A percentile compares a stretch with the other conserved stretches of the same genome.
Evolutionary conservation across 768 basidiomycete species (phyloP).

Genomic region (Ramaria rubella): DNA sequence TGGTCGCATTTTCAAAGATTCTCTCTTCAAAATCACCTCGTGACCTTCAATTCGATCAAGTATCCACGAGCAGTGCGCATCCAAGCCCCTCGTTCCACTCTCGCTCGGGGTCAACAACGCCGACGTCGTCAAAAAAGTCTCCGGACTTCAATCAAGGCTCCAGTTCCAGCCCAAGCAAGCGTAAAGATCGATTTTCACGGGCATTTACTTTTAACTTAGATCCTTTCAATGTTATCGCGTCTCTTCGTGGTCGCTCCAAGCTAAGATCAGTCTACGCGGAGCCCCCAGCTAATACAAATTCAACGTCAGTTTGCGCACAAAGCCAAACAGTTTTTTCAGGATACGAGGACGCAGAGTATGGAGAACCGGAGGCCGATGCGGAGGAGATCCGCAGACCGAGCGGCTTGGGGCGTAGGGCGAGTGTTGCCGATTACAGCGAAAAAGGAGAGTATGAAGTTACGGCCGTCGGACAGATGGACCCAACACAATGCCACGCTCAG

Average conservation of each 20-base stretch:
- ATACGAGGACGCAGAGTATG: conserved; percentile 10
- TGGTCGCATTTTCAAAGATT: conserved; percentile 6
- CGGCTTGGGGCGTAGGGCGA: conserved; percentile 2
- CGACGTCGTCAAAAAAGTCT: neutral
- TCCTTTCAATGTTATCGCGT: conserved; percentile 4
- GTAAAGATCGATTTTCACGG: neutral
- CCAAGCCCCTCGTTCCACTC: neutral
- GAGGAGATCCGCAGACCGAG: conserved; percentile 11
- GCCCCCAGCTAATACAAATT: neutral
- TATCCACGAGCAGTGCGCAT: neutral
- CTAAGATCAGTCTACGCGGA: neutral
- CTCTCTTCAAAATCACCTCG: conserved; percentile 3
- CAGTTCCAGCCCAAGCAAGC: neutral
- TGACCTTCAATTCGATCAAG: neutral
- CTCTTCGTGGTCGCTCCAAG: conserved; percentile 3
- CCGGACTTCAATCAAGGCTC: neutral
- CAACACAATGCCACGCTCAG: no score
- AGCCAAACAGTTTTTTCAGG: neutral
- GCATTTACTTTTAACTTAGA: conserved; percentile 7
- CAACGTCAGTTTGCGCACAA: neutral
- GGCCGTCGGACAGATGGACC: no score
- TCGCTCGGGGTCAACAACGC: neutral
- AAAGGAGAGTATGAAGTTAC: neutral
- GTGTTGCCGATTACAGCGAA: neutral
- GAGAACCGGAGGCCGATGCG: conserved; percentile 8